These are phyloP conservation scores for Penicillium freii DNA, from an alignment of 2,329 filamentous ascomycete genomes.

Conservation along the genomic window DNA sequence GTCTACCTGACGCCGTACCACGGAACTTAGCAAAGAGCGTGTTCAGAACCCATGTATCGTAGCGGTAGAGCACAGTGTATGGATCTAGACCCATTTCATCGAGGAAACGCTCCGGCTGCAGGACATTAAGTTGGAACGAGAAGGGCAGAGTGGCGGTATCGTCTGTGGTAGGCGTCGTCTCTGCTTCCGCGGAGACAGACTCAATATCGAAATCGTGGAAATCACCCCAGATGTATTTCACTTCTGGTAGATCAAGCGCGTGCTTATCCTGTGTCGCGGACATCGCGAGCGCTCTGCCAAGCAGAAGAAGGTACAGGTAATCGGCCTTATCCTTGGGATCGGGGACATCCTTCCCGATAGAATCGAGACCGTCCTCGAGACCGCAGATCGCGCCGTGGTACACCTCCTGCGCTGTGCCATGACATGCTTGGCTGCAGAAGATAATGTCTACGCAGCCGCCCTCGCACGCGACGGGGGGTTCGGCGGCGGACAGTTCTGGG, in stretches of 20 bases:
- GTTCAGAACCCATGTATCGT: conserved; percentile 68
- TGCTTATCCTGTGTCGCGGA: conserved; percentile 59
- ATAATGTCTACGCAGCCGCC: conserved; percentile 56
- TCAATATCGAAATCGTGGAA: conserved; percentile 46
- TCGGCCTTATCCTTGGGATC: conserved; percentile 58
- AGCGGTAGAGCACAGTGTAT: conserved; percentile 47
- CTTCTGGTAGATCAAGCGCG: conserved; percentile 58
- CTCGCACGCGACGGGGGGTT: conserved; percentile 48
- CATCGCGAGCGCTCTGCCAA: conserved; percentile 60
- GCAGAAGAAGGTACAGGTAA: conserved; percentile 58
- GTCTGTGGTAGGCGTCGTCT: conserved; percentile 9
- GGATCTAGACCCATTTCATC: conserved; percentile 64
- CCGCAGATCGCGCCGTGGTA: conserved; percentile 62
- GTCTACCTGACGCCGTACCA: conserved; percentile 83
- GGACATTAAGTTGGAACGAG: conserved; percentile 59
- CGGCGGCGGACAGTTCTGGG: conserved; percentile 53
- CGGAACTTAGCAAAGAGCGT: conserved; percentile 91
- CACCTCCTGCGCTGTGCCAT: conserved; percentile 52
- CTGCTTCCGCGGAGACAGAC: neutral
- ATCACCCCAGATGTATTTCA: conserved; percentile 66
- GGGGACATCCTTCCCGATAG: conserved; percentile 58
- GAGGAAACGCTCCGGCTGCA: conserved; percentile 59
- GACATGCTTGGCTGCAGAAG: conserved; percentile 60
- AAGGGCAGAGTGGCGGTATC: conserved; percentile 55
- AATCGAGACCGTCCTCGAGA: conserved; percentile 50